Evolutionary conservation across 1,139 yeast species (phyloP).

Genomic region (Yamadazyma jaroonii): DNA sequence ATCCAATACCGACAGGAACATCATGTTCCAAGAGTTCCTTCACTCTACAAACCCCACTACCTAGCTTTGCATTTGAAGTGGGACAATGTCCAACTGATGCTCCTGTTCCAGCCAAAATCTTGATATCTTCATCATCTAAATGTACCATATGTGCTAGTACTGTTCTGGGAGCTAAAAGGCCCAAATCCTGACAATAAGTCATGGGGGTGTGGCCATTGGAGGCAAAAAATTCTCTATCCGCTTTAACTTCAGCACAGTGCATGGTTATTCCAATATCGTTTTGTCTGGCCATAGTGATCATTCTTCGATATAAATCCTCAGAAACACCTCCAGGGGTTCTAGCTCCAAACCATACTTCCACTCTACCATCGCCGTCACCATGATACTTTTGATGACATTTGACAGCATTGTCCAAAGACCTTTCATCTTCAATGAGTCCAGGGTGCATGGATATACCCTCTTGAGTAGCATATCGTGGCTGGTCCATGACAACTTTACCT

Average conservation of each 20-base stretch:
- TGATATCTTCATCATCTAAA: slow-evolving; percentile 20
- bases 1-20: slow-evolving; percentile 22
- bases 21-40: slow-evolving; percentile 20
- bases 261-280: slow-evolving; percentile 19
- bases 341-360: slow-evolving; percentile 20
- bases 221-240: slow-evolving; percentile 19
- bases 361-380: slow-evolving; percentile 19
- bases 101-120: slow-evolving; percentile 17
- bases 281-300: slow-evolving; percentile 16
- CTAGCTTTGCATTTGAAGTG: slow-evolving; percentile 24
- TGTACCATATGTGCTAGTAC: slow-evolving; percentile 21
- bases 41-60: slow-evolving; percentile 22
- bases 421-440: slow-evolving; percentile 13
- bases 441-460: slow-evolving; percentile 14
- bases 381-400: slow-evolving; percentile 16
- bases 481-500: slow-evolving; percentile 20
- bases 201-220: slow-evolving; percentile 19
- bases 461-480: slow-evolving; percentile 15
- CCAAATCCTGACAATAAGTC: slow-evolving; percentile 18
- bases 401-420: slow-evolving; percentile 10
- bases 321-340: slow-evolving; percentile 16
- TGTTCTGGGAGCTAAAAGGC: slow-evolving; percentile 18
- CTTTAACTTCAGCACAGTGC: slow-evolving; percentile 21
- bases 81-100: slow-evolving; percentile 25
- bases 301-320: slow-evolving; percentile 13